Evolutionary conservation across 306 rosid genomes (phyloP), one percentile per base, ranked within the genome.

Genomic region (Morella rubra): DNA sequence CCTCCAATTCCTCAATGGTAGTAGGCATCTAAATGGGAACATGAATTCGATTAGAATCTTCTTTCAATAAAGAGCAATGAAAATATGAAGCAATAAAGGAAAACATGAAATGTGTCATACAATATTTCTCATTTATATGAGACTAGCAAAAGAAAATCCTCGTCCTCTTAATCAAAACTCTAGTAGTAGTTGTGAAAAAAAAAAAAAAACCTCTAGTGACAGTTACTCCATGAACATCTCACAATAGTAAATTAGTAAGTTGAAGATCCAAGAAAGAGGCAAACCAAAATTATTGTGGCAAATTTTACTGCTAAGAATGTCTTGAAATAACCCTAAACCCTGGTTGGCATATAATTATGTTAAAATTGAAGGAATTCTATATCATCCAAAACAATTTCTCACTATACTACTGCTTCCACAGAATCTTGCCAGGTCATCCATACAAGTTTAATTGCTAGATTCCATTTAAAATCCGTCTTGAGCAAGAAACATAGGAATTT

Each of bases 1-100:
- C 92, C 56, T 90, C 88, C 85, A 95, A 76, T 68, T 95, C 98
- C 83, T 92, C 98, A 53, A 95, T 88, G 61, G 98, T 95, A 72
- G 93, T 86, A 51, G 98, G 96, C 97, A 95, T 95, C 98, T 95
- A 79, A 58, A 83, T 53, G 49, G 69, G 73, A 71, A 72, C 11
- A 61, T 37, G 49, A 53, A 47, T 55, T 11, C 76, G 50, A 53
- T 74, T 15, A 79, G 64, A 44, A 53, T 45, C 68, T 42, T 15
- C 49, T 22, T 18, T 76, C 52, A 71, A 27, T n/a, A 50, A 73
- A 72, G 70, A 45, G 13, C 37, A 11, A 22, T 58, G 65, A 24
- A 58, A 22, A 58, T 11, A 58, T 58, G 65, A 20, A 19, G 64
- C 64, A 56, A 22, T 20, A 32, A 56, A 56, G 64, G 4, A 2